Conservation (phyloP, 306 rosid species). For the Parietaria judaica region DNA sequence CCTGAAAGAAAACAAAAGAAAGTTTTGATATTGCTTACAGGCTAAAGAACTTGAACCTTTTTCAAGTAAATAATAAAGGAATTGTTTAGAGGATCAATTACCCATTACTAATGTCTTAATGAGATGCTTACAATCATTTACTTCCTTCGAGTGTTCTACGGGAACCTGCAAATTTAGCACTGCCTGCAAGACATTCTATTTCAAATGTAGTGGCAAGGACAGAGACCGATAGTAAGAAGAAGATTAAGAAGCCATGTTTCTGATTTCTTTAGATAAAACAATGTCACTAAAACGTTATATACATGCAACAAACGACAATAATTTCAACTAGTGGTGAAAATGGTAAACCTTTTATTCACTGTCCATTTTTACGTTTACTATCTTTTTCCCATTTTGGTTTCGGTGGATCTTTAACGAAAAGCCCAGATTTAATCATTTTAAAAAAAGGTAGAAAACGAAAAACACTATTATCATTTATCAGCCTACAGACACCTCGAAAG, state of each 20-base stretch:
- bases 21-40: too few relatives aligned
- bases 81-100: constrained; percentile 30
- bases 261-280: neutral
- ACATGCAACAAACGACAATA: too few relatives aligned
- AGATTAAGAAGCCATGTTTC: neutral
- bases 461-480: too few relatives aligned
- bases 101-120: constrained; percentile 98
- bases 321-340: too few relatives aligned
- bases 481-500: too few relatives aligned
- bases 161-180: constrained; percentile 89
- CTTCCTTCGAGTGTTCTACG: constrained; percentile 88
- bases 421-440: too few relatives aligned
- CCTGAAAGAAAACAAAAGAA: constrained; percentile 39
- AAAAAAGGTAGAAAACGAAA: too few relatives aligned
- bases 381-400: too few relatives aligned
- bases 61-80: neutral
- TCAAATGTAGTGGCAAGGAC: constrained; percentile 13
- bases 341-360: too few relatives aligned
- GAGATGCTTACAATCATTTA: constrained; percentile 88
- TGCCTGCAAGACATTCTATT: constrained; percentile 62
- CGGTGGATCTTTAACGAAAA: too few relatives aligned
- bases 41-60: neutral
- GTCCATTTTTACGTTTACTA: too few relatives aligned
- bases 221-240: neutral
- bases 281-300: neutral